phyloP scores from a whole-genome alignment of 2,329 filamentous ascomycete species.

The Kalmusia sp. region DNA sequence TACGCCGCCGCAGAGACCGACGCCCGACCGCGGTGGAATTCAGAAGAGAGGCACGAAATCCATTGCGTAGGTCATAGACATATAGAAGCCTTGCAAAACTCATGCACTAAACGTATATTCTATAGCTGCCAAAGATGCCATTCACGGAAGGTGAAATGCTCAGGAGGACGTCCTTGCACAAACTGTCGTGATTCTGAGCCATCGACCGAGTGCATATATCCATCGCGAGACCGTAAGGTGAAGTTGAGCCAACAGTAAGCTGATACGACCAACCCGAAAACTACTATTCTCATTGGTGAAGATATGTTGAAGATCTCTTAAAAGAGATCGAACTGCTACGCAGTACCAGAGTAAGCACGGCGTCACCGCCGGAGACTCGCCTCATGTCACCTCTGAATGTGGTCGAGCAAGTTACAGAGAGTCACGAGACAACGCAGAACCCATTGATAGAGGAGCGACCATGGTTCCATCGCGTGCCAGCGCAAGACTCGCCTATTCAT shows the following conservation, averaged over 20 bases:
- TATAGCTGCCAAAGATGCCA: constrained; percentile 4
- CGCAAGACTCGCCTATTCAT: constrained; percentile 42
- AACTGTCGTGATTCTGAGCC: background rate
- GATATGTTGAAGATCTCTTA: constrained; percentile 37
- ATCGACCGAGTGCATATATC: constrained; percentile 1
- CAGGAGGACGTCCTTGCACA: background rate
- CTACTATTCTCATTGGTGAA: constrained; percentile 12
- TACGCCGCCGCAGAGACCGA: background rate
- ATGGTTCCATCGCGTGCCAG: constrained; percentile 45
- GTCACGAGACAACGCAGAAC: constrained; percentile 38
- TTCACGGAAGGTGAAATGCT: constrained; percentile 4
- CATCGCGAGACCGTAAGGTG: constrained; percentile 5
- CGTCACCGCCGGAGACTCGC: background rate
- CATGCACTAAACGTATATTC: too few relatives aligned
- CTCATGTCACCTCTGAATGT: background rate
- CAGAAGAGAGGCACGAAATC: background rate
- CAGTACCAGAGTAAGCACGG: constrained; percentile 9
- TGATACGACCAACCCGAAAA: background rate
- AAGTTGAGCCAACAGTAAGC: constrained; percentile 9
- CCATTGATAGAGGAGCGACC: constrained; percentile 45
- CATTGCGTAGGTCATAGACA: constrained; percentile 2
- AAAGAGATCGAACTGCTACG: constrained; percentile 39
- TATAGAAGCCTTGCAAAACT: too few relatives aligned
- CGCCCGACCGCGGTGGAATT: background rate
- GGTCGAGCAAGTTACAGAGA: constrained; percentile 5